Evolutionary conservation across 805 yeast species (phyloP), one percentile per base, ranked within the genome.

Genomic region (Saturnispora zaruensis): DNA sequence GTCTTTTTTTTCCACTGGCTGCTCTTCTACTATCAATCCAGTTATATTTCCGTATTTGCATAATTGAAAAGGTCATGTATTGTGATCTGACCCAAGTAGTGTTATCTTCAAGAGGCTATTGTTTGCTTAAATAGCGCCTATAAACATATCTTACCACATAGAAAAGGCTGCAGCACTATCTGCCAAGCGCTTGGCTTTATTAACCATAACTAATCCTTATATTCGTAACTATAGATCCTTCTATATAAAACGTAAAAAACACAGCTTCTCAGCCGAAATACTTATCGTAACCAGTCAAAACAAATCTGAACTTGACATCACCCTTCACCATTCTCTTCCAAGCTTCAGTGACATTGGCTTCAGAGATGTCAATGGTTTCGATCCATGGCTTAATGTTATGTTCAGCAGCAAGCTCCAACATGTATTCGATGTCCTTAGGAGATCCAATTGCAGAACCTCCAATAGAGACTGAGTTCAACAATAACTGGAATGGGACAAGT

Each of bases 241-340:
- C 6, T 11, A 28, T 28, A 6, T 28, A 28, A 28, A n/a, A n/a
- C n/a, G n/a, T 16, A 3, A 32, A 26, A n/a, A 41, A n/a, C 6
- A 6, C 13, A 32, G 6, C 16, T 32, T 9, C 16, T 16, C 20
- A 11, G 8, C 42, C 34, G 32, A 57, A 57, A 33, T 30, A 36
- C 54, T 75, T 68, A 55, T 73, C 77, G 54, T 64, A 76, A 32
- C 72, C 74, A 36, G 75, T 72, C 52, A 77, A 68, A 16, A 75
- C 77, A 56, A 74, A 75, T 68, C 82, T 73, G 60, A 74, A 78
- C 56, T 72, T 72, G 18, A 74, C 76, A 53, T 77, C 78, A 57
- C 78, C 78, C 6, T 66, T 57, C 25, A 66, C 67, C 61, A 74
- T 65, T 63, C 77, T 72, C 33, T 68, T 64, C 65, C 75, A 74